A percentile compares a stretch with the other conserved stretches of the same genome.
Conservation (phyloP, 768 basidiomycete species). For the Mycena epipterygia region DNA sequence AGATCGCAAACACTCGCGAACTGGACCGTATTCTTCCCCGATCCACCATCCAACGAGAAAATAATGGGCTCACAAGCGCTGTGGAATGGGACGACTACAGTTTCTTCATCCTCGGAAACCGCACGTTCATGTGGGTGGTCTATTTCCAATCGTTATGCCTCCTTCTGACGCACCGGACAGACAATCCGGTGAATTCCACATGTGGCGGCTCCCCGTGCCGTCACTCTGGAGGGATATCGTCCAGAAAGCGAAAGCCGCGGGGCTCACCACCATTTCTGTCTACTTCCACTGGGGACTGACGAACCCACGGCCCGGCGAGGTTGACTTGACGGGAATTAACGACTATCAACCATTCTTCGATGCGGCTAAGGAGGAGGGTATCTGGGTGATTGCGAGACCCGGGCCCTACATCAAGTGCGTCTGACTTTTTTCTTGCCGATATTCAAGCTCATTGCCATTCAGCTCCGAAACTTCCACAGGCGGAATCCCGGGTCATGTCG, state of each 20-base stretch:
- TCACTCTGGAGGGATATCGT: slow-evolving; percentile 73
- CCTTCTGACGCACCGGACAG: no score
- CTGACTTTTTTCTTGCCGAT: background rate
- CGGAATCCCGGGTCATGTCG: slow-evolving; percentile 42
- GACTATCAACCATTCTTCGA: slow-evolving; percentile 65
- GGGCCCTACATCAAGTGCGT: slow-evolving; percentile 47
- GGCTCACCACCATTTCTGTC: slow-evolving; percentile 69
- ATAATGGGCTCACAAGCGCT: slow-evolving; percentile 20
- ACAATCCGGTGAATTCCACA: slow-evolving; percentile 72
- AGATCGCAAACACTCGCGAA: background rate
- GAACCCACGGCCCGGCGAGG: slow-evolving; percentile 65
- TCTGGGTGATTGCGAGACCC: slow-evolving; percentile 72
- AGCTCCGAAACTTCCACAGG: slow-evolving; percentile 75
- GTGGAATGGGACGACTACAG: slow-evolving; percentile 60
- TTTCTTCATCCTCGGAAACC: slow-evolving; percentile 47
- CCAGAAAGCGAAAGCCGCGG: slow-evolving; percentile 72
- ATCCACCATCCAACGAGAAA: background rate
- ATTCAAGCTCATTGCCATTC: background rate
- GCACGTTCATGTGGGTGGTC: slow-evolving; percentile 30
- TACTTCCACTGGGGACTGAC: slow-evolving; percentile 73
- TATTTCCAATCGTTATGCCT: no score
- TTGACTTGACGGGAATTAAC: slow-evolving; percentile 68
- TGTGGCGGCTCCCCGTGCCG: slow-evolving; percentile 72
- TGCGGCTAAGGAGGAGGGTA: slow-evolving; percentile 65
- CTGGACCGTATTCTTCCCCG: no score